A percentile compares a stretch with the other conserved stretches of the same genome.
phyloP scores from a whole-genome alignment of 2,329 filamentous ascomycete species.

The Pestalotiopsis sp. region DNA sequence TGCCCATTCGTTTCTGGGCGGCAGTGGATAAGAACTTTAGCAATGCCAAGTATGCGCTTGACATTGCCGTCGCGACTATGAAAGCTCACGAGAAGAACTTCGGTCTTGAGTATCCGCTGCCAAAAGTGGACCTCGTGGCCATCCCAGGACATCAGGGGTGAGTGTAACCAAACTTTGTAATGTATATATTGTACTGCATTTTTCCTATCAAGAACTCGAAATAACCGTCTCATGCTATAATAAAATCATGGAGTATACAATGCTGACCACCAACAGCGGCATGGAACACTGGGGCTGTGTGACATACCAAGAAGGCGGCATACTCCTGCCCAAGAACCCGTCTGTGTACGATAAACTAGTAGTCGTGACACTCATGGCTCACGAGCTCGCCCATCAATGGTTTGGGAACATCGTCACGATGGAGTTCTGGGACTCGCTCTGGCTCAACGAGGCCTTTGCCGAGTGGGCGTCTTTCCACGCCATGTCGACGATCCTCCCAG shows the following conservation, averaged over 20 bases:
- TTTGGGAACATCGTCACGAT: constrained; percentile 76
- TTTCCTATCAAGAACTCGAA: no score
- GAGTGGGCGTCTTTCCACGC: constrained; percentile 52
- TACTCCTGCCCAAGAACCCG: constrained; percentile 40
- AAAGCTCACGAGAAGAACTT: constrained; percentile 74
- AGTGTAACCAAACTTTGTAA: constrained; percentile 44
- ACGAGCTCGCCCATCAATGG: constrained; percentile 77
- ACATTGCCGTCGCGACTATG: constrained; percentile 67
- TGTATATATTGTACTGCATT: no score
- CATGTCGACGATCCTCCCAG: constrained; percentile 15
- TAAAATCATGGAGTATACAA: neutral
- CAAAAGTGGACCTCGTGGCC: constrained; percentile 77
- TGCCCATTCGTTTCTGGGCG: constrained; percentile 66
- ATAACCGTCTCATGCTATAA: constrained; percentile 23
- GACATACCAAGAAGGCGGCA: constrained; percentile 68
- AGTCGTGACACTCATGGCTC: constrained; percentile 56
- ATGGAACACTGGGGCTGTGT: constrained; percentile 79
- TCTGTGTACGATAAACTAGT: constrained; percentile 6
- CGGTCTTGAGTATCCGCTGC: constrained; percentile 66
- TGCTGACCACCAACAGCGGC: constrained; percentile 53
- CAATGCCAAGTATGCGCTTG: constrained; percentile 68
- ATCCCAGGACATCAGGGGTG: constrained; percentile 51
- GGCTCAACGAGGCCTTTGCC: constrained; percentile 75
- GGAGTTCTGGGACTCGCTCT: constrained; percentile 75
- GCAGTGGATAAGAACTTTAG: constrained; percentile 55